Evolutionary conservation across 2,329 filamentous ascomycete species (phyloP), one percentile per base, ranked within the genome.

Genomic region (Fusarium staphyleae): DNA sequence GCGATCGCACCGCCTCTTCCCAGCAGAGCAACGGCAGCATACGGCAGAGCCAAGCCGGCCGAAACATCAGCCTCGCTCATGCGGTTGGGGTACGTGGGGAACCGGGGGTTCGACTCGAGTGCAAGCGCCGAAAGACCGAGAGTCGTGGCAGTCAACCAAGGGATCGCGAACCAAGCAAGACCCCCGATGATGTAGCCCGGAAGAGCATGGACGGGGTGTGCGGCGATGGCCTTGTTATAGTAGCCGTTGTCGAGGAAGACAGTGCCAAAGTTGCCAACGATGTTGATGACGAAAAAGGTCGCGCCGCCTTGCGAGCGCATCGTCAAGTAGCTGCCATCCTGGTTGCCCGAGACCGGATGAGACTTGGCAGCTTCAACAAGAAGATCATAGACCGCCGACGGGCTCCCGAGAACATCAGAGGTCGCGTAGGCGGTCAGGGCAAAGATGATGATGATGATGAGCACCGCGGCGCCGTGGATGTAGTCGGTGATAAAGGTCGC

Each of bases 141-240:
- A 1, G 91, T 96, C 1, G 90, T 96, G 3, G 91, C 91, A 3
- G 86, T 89, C n/a, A 96, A 79, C 89, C 90, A 96, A 1, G 92
- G 92, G 50, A 96, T 95, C 3, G 92, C 91, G 65, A 96, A 96
- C 91, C 91, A 96, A 47, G 84, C 87, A 2, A 96, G 81, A 24
- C 92, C 92, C 11, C 92, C 92, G 60, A 93, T 82, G 46, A 96
- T 87, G 69, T 96, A 96, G n/a, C 91, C 92, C 0, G 91, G 91
- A 4, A 96, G 83, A 1, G 91, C 92, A 61, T 93, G 87, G 1
- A 93, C 88, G 3, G 91, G 91, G 24, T 86, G 88, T 0, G 92
- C 91, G 13, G 92, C 90, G 66, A 96, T 96, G n/a, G 91, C 91
- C 74, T 96, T 96, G 80, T 96, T 93, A 76, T 91, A 96, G 78